Evolutionary conservation across 371 early-diverging fungal species (phyloP).

Genomic region (Circinella minor): DNA sequence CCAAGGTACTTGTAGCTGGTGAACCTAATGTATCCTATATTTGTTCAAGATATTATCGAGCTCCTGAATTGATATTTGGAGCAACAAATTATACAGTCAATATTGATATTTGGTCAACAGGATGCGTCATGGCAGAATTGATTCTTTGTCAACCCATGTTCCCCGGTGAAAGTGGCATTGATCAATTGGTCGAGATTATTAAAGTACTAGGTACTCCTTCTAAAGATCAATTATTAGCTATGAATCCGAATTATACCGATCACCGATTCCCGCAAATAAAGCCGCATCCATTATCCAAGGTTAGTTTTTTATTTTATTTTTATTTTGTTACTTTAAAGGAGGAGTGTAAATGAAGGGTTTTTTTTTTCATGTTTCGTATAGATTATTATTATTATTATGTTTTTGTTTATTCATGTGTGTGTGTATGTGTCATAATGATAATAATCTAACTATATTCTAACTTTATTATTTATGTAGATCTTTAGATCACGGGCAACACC

Average conservation of each 20-base stretch:
- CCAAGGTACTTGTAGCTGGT: conserved; percentile 91
- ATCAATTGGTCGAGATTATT: conserved; percentile 99
- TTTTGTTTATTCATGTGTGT: background rate
- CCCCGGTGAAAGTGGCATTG: conserved; percentile 99
- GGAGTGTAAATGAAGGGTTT: background rate
- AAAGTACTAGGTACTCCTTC: conserved; percentile 99
- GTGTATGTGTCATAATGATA: background rate
- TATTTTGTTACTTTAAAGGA: conserved; percentile 7
- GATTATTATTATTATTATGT: background rate
- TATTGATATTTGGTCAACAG: conserved; percentile 98
- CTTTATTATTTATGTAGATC: conserved; percentile 46
- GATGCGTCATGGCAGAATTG: conserved; percentile 99
- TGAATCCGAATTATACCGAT: conserved; percentile 97
- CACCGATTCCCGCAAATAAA: conserved; percentile 98
- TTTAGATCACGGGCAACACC: conserved; percentile 85
- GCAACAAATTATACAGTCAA: conserved; percentile 91
- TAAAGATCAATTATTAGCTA: conserved; percentile 91
- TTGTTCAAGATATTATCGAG: conserved; percentile 98
- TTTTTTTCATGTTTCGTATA: background rate
- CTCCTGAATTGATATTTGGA: conserved; percentile 99
- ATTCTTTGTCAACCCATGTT: conserved; percentile 96
- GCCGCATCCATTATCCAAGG: conserved; percentile 87
- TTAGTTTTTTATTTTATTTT: background rate
- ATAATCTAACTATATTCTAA: no score
- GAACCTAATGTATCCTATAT: conserved; percentile 98